Evolutionary conservation across 768 basidiomycete genomes (phyloP).

Genomic region (Naganishia randhawae): DNA sequence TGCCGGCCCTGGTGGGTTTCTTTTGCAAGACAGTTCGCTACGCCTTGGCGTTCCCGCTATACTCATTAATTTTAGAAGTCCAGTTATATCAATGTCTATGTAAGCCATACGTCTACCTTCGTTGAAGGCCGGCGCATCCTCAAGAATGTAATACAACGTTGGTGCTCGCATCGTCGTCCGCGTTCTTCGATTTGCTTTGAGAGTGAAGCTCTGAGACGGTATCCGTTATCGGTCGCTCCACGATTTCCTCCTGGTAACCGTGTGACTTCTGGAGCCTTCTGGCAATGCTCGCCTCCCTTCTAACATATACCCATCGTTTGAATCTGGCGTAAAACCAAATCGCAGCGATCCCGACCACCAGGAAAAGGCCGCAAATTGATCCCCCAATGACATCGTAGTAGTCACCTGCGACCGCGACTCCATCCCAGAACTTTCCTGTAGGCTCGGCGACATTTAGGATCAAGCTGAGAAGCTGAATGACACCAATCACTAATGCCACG

Average conservation of each 20-base stretch:
- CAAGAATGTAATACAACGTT: background rate
- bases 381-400: conserved; percentile 26
- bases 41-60: too few species aligned
- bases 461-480: conserved; percentile 22
- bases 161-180: background rate
- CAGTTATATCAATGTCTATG: background rate
- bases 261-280: background rate
- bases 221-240: background rate
- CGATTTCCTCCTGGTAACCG: background rate
- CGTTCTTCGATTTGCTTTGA: background rate
- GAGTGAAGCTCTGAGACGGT: background rate
- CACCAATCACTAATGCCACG: conserved; percentile 24
- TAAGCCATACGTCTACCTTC: background rate
- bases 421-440: conserved; percentile 27
- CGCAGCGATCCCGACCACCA: conserved; percentile 17
- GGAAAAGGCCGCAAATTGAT: conserved; percentile 23
- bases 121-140: background rate
- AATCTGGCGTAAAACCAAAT: conserved; percentile 11
- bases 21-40: too few species aligned
- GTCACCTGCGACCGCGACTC: conserved; percentile 21
- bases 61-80: too few species aligned
- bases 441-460: conserved; percentile 26
- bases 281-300: background rate
- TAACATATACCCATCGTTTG: conserved; percentile 18
- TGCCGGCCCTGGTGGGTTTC: too few species aligned